These are phyloP conservation scores for Geum urbanum DNA, from an alignment of 306 rosid species.

Conservation along the genomic window DNA sequence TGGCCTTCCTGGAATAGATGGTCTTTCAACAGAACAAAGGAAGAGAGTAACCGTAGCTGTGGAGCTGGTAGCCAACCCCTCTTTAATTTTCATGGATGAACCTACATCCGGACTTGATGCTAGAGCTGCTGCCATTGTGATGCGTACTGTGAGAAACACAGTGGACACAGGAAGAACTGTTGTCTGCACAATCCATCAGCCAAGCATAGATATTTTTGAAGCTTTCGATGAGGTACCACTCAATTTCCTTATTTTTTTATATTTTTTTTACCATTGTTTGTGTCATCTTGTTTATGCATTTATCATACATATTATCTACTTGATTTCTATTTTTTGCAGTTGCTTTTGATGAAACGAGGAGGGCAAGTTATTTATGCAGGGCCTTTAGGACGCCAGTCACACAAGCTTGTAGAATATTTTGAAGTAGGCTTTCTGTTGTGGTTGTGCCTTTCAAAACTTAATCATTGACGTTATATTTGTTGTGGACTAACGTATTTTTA, in stretches of 20 bases:
- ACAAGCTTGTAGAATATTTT: slow-evolving; percentile 36
- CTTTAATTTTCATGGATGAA: slow-evolving; percentile 45
- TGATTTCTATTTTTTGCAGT: slow-evolving; percentile 18
- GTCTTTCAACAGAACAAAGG: slow-evolving; percentile 45
- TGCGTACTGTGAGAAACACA: slow-evolving; percentile 43
- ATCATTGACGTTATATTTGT: no score
- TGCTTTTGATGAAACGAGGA: slow-evolving; percentile 39
- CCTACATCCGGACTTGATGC: slow-evolving; percentile 49
- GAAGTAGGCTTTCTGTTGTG: slow-evolving; percentile 29
- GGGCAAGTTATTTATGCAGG: slow-evolving; percentile 45
- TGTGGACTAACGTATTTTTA: neutral
- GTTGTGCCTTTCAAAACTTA: no score
- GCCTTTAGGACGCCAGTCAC: slow-evolving; percentile 38
- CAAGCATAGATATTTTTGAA: slow-evolving; percentile 45
- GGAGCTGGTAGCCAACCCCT: slow-evolving; percentile 47
- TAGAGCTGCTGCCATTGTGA: slow-evolving; percentile 44
- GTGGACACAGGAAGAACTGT: slow-evolving; percentile 47
- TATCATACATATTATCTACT: neutral
- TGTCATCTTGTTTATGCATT: neutral
- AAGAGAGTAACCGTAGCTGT: slow-evolving; percentile 48
- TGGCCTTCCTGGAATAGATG: slow-evolving; percentile 44
- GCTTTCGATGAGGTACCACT: slow-evolving; percentile 46
- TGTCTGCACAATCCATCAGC: slow-evolving; percentile 50
- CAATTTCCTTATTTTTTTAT: neutral
- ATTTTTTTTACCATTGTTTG: no score